phyloP scores from a whole-genome alignment of 164 flowering plant genomes.

The Berberis vulgaris region DNA sequence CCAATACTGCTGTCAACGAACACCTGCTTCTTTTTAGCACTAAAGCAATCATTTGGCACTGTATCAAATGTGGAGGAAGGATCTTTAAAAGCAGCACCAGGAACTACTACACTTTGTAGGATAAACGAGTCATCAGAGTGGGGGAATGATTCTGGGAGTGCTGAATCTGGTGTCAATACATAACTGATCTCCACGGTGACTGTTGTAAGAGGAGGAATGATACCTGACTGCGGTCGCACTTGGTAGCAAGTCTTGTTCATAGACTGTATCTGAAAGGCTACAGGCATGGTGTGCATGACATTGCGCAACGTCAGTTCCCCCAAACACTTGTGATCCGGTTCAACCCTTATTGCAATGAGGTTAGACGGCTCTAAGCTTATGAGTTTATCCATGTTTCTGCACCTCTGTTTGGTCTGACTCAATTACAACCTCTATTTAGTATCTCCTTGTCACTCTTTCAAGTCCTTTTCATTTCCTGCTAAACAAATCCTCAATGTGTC shows the following conservation, averaged over 20 bases:
- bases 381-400: slow-evolving; percentile 49
- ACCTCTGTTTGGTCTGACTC: neutral
- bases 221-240: slow-evolving; percentile 50
- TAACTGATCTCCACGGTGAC: slow-evolving; percentile 48
- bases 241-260: slow-evolving; percentile 38
- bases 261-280: slow-evolving; percentile 60
- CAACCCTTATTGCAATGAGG: slow-evolving; percentile 42
- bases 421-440: too few species aligned
- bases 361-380: slow-evolving; percentile 68
- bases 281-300: slow-evolving; percentile 90
- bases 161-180: slow-evolving; percentile 23
- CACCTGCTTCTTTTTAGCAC: slow-evolving; percentile 60
- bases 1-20: slow-evolving; percentile 55
- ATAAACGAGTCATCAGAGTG: slow-evolving; percentile 45
- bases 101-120: slow-evolving; percentile 68
- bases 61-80: slow-evolving; percentile 33
- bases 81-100: slow-evolving; percentile 56
- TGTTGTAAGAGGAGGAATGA: slow-evolving; percentile 51
- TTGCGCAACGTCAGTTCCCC: slow-evolving; percentile 58
- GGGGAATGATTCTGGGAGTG: slow-evolving; percentile 46
- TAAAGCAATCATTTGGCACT: slow-evolving; percentile 63
- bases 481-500: neutral
- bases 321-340: slow-evolving; percentile 43
- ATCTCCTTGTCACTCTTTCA: neutral
- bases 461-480: neutral